Evolutionary conservation across 805 yeast species (phyloP), one percentile per base, ranked within the genome.

Genomic region (Maudiozyma bulderi): DNA sequence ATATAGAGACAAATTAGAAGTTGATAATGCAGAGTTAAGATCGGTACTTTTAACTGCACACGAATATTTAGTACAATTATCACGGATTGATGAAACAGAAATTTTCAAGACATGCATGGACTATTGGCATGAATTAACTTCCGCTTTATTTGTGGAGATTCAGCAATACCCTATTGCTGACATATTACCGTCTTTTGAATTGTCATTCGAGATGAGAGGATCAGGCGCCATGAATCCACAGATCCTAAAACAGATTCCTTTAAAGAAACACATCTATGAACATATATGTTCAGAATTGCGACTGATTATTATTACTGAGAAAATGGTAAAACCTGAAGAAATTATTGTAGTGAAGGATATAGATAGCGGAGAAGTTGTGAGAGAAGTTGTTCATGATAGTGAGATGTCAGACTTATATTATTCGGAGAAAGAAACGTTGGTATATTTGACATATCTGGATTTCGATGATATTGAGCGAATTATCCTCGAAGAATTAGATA

Each of bases 261-360:
- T 91, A 49, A 82, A 96, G 68, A 87, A 82, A 63, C 95, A 90
- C 67, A 77, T 77, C 47, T 91, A 93, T 62, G 71, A 80, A 13
- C 76, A 77, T n/a, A 72, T 91, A 39, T 75, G 91, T 56, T 81
- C 96, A 3, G 80, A 81, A 60, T 74, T 93, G 58, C 78, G 98
- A 66, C 70, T 81, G 45, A 91, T 93, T 13, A 82, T 91, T 61
- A 89, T 93, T 59, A 43, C 44, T 7, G 97, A 90, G 67, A 84
- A 85, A 58, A 93, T 93, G 98, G 97, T 86, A 2, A 81, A 95
- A 65, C 99, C 99, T 1, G 98, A 93, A 67, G 99, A 93, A 69
- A 97, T 93, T 45, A 75, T 91, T 49, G 78, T 93, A 69, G 96
- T 88, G 43, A 96, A 93, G 67, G 90, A 90, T 64, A 98, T 93